Evolutionary conservation across 164 flowering plant species (phyloP).

Genomic region (Buxus sempervirens): DNA sequence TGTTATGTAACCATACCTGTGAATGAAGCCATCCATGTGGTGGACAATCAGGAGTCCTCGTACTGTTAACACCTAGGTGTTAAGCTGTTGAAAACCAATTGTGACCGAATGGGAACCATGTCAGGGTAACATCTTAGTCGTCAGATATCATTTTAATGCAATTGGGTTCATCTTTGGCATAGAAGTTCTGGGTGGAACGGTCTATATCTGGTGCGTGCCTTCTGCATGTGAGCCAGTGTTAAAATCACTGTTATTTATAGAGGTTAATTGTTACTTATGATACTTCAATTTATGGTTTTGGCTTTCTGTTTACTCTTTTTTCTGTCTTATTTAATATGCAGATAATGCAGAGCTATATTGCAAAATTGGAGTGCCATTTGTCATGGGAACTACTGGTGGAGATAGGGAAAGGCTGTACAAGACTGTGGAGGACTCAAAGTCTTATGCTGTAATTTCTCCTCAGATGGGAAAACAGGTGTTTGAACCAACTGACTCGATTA

Average conservation of each 20-base stretch:
- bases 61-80: too few species aligned
- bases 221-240: not conserved
- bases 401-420: conserved; percentile 63
- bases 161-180: not conserved
- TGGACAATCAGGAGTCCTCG: too few species aligned
- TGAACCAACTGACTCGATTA: not conserved
- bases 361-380: conserved; percentile 92
- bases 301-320: not conserved
- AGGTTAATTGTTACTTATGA: not conserved
- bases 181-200: not conserved
- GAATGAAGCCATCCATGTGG: too few species aligned
- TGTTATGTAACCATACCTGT: too few species aligned
- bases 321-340: conserved; percentile 15
- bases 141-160: not conserved
- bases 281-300: not conserved
- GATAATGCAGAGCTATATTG: conserved; percentile 80
- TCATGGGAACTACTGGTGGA: conserved; percentile 97
- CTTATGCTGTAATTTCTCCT: conserved; percentile 87
- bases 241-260: not conserved
- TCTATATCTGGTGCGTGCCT: not conserved
- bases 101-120: too few species aligned
- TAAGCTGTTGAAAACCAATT: too few species aligned
- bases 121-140: not conserved
- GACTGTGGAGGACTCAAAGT: conserved; percentile 60
- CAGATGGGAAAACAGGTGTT: conserved; percentile 97